Evolutionary conservation across 495 filamentous ascomycete genomes (phyloP).

Genomic region (Annulohypoxylon moriforme): DNA sequence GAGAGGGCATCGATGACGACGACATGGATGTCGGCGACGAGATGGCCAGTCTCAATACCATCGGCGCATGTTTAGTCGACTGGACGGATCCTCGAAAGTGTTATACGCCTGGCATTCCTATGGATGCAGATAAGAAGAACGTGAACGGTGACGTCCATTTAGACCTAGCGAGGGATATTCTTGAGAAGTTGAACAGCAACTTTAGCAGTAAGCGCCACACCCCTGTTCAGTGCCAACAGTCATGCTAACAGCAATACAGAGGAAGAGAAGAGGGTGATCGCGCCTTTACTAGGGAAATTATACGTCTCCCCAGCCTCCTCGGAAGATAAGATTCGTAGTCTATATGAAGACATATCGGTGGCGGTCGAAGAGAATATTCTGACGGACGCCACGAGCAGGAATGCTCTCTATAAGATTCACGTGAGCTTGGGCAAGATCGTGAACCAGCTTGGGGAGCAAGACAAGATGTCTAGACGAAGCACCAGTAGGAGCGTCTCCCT

Average conservation of each 20-base stretch:
- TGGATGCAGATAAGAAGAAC: conserved; percentile 68
- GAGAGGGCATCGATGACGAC: conserved; percentile 77
- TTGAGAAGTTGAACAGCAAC: conserved; percentile 66
- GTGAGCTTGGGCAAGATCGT: conserved; percentile 71
- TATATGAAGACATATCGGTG: conserved; percentile 67
- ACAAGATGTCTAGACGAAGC: conserved; percentile 50
- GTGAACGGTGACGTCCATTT: conserved; percentile 76
- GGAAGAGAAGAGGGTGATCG: conserved; percentile 87
- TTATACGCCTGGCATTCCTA: conserved; percentile 72
- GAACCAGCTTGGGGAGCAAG: conserved; percentile 61
- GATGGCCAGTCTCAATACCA: conserved; percentile 79
- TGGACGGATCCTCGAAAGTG: conserved; percentile 96
- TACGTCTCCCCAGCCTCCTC: conserved; percentile 73
- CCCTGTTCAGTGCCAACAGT: conserved; percentile 46
- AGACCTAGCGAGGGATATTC: conserved; percentile 69
- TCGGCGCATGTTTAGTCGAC: conserved; percentile 85
- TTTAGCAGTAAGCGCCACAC: conserved; percentile 68
- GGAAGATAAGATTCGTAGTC: conserved; percentile 58
- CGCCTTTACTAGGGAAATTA: conserved; percentile 83
- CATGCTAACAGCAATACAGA: conserved; percentile 61
- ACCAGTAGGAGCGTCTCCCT: conserved; percentile 51
- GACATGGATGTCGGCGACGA: conserved; percentile 83
- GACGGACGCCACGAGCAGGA: conserved; percentile 75
- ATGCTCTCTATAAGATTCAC: conserved; percentile 83
- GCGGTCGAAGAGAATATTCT: conserved; percentile 78